Evolutionary conservation across 176 grass and related monocot genomes (phyloP), one percentile per base, ranked within the genome.

Genomic region (Phoenix roebelenii): DNA sequence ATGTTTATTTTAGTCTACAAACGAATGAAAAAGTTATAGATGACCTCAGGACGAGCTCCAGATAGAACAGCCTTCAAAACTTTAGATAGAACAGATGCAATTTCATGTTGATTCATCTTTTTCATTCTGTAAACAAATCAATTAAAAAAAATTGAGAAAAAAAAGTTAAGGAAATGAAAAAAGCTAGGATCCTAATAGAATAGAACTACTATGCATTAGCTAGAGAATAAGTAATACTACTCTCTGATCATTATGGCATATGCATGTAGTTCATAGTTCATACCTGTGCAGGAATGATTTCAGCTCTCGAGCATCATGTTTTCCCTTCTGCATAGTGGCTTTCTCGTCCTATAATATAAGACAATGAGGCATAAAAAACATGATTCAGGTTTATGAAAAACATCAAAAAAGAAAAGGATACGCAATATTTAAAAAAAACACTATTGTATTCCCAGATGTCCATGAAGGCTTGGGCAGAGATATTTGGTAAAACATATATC

Each of bases 261-360:
- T 44, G 2, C 35, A 44, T 14, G 35, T 12, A 14, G 2, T 44
- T 62, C 64, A 73, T 12, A 14, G 0, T 44, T 62, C 64, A 73
- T 84, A 90, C 91, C 73, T 82, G 48, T 90, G 63, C 52, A 50
- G 85, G 77, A 90, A 96, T 55, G 23, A 90, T 65, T 58, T 85
- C 54, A 96, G 78, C 76, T 96, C 92, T 55, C 73, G 65, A 79
- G 86, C 78, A 82, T 96, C 86, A 85, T 48, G 77, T 55, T 67
- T 96, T 76, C 87, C 83, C 67, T 71, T 79, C 0, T 9, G 44
- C 12, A 76, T 52, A 53, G 92, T 96, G 53, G 60, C 78, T 26
- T 63, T 67, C 22, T 86, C 83, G 57, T 96, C 92, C 92, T 96
- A 44, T 72, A 10, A 44, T 44, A 12, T 12, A 44, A 44, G 7